phyloP scores from a whole-genome alignment of 2,329 filamentous ascomycete species.

The Blumeriella jaapii region DNA sequence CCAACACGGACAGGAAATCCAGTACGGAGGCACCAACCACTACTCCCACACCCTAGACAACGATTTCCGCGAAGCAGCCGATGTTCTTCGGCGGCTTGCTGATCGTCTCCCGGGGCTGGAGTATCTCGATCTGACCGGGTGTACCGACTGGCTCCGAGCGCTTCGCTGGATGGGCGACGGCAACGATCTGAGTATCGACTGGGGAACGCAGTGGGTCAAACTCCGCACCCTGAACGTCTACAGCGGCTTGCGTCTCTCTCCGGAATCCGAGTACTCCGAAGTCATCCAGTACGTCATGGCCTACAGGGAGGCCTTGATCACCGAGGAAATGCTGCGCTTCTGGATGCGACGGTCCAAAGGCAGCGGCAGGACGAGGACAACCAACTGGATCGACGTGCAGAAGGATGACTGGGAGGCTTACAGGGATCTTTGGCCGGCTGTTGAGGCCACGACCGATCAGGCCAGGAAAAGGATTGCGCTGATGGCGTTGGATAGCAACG shows the following conservation, averaged over 20 bases:
- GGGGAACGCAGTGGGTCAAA: slow-evolving; percentile 20
- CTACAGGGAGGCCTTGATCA: slow-evolving; percentile 11
- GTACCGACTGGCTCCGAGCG: slow-evolving; percentile 37
- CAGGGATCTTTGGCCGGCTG: slow-evolving; percentile 11
- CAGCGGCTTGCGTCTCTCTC: slow-evolving; percentile 10
- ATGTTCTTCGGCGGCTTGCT: slow-evolving; percentile 43
- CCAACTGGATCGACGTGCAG: slow-evolving; percentile 16
- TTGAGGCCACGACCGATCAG: slow-evolving; percentile 9
- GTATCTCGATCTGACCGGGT: slow-evolving; percentile 50
- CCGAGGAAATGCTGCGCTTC: slow-evolving; percentile 14
- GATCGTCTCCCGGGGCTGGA: slow-evolving; percentile 41
- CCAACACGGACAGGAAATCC: slow-evolving; percentile 30
- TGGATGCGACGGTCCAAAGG: slow-evolving; percentile 8
- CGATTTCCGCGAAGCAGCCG: slow-evolving; percentile 48
- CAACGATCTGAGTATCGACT: slow-evolving; percentile 17
- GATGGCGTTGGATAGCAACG: slow-evolving; percentile 2
- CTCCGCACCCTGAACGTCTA: slow-evolving; percentile 12
- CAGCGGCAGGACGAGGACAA: slow-evolving; percentile 2
- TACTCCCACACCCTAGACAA: slow-evolving; percentile 47
- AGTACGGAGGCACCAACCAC: slow-evolving; percentile 42
- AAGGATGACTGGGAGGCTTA: slow-evolving; percentile 17
- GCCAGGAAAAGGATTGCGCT: slow-evolving; percentile 11
- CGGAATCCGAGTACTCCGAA: slow-evolving; percentile 7
- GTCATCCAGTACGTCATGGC: slow-evolving; percentile 9
- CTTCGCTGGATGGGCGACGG: slow-evolving; percentile 14